These are phyloP conservation scores for Scheffersomyces insectosa DNA, from an alignment of 1,139 yeast species.

Conservation along the genomic window DNA sequence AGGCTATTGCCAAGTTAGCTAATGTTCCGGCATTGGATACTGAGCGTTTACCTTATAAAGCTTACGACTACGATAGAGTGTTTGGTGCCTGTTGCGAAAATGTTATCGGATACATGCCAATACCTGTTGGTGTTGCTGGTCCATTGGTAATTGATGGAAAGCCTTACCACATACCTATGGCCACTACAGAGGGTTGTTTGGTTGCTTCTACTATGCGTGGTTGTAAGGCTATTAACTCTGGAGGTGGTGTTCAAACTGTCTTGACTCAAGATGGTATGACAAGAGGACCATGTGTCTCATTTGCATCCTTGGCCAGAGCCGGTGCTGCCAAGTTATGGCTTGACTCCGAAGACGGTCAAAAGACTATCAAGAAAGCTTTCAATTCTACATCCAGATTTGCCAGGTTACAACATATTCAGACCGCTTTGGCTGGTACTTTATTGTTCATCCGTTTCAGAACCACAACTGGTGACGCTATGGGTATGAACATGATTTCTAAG, in stretches of 20 bases:
- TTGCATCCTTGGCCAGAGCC: constrained; percentile 78
- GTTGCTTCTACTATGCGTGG: constrained; percentile 99
- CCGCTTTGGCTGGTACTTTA: constrained; percentile 94
- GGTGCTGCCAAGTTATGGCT: constrained; percentile 96
- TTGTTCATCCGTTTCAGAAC: constrained; percentile 91
- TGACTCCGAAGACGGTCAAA: constrained; percentile 93
- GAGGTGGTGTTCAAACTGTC: constrained; percentile 94
- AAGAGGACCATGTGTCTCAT: constrained; percentile 96
- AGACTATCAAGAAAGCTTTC: constrained; percentile 79
- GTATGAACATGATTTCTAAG: constrained; percentile 99
- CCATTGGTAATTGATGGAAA: constrained; percentile 88
- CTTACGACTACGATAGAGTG: constrained; percentile 92
- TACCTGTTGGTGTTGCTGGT: constrained; percentile 98
- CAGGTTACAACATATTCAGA: constrained; percentile 82
- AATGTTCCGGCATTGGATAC: constrained; percentile 78
- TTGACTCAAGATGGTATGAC: constrained; percentile 98
- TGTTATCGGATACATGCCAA: constrained; percentile 93
- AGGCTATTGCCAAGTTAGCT: constrained; percentile 81
- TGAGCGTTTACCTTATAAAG: constrained; percentile 70
- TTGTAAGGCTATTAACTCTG: constrained; percentile 95
- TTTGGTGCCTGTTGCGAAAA: constrained; percentile 99
- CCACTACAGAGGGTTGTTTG: constrained; percentile 97
- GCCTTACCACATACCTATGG: constrained; percentile 93
- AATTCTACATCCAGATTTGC: constrained; percentile 98
- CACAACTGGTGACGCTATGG: constrained; percentile 99